Conservation (phyloP, 176 grass and related monocot species). For the Oryza glaberrima region DNA sequence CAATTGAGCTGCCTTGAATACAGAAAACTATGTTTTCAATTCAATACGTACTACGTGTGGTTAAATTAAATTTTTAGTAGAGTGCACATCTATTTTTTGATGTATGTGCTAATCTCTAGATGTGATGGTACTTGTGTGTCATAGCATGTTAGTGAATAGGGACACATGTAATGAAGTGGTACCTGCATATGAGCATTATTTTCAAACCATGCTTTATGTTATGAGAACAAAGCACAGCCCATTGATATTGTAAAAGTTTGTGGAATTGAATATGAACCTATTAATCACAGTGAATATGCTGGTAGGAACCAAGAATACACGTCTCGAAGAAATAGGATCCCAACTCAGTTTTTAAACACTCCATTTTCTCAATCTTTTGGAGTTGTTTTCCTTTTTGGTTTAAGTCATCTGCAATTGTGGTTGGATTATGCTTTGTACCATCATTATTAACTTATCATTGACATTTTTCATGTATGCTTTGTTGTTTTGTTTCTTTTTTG, state of each 20-base stretch:
- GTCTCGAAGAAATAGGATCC: background rate
- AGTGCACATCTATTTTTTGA: background rate
- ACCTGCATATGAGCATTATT: slow-evolving; percentile 5
- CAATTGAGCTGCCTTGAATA: background rate
- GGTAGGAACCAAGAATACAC: background rate
- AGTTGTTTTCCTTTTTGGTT: slow-evolving; percentile 2
- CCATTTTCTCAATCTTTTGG: slow-evolving; percentile 14
- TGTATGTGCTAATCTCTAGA: background rate
- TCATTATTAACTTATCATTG: slow-evolving; percentile 44
- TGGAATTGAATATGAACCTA: slow-evolving; percentile 13
- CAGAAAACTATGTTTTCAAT: background rate
- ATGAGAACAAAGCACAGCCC: background rate
- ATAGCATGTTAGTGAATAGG: background rate
- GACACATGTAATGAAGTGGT: background rate
- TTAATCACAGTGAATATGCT: slow-evolving; percentile 18
- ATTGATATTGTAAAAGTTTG: slow-evolving; percentile 1
- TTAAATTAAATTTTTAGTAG: background rate
- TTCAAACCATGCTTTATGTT: slow-evolving; percentile 12
- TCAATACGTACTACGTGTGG: background rate
- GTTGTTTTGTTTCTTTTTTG: slow-evolving; percentile 39
- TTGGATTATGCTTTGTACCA: background rate
- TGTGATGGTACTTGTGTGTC: background rate
- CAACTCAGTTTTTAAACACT: background rate
- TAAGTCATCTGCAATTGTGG: slow-evolving; percentile 17
- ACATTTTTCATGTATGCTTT: slow-evolving; percentile 39